Conservation (phyloP, 176 grass and related monocot genomes). For the Bothriochloa decipiens region DNA sequence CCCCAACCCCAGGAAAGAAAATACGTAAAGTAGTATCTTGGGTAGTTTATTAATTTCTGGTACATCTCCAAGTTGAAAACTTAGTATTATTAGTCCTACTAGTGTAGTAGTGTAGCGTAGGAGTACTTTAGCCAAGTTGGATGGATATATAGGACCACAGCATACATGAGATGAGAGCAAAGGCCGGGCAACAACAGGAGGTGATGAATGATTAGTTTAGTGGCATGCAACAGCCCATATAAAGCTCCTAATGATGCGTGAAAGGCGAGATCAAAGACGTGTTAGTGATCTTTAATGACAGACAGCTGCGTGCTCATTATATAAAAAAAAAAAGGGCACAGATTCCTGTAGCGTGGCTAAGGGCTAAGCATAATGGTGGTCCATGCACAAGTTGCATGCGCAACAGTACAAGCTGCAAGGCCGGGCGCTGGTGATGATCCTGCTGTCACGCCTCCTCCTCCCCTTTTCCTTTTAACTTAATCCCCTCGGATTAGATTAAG, state of each 20-base stretch:
- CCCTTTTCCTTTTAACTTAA: background rate
- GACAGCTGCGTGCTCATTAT: slow-evolving; percentile 15
- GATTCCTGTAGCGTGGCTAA: slow-evolving; percentile 39
- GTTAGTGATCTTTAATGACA: slow-evolving; percentile 51
- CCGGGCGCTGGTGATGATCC: background rate
- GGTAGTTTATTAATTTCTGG: background rate
- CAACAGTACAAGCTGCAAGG: slow-evolving; percentile 36
- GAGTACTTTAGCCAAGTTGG: background rate
- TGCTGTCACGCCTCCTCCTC: slow-evolving; percentile 17
- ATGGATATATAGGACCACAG: background rate
- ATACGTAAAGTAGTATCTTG: background rate
- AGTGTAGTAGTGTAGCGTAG: background rate
- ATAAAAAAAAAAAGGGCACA: slow-evolving; percentile 41
- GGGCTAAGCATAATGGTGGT: slow-evolving; percentile 50
- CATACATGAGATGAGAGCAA: background rate
- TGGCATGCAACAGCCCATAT: slow-evolving; percentile 14
- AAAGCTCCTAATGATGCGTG: slow-evolving; percentile 65
- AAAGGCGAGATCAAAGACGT: slow-evolving; percentile 46
- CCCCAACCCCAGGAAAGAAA: background rate
- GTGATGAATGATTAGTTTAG: slow-evolving; percentile 16
- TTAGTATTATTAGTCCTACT: background rate
- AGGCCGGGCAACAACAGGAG: background rate
- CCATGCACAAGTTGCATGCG: slow-evolving; percentile 44
- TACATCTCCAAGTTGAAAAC: background rate
- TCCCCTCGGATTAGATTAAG: slow-evolving; percentile 16